Evolutionary conservation across 163 green algal genomes (phyloP).

Genomic region (Chloromonas sp.): DNA sequence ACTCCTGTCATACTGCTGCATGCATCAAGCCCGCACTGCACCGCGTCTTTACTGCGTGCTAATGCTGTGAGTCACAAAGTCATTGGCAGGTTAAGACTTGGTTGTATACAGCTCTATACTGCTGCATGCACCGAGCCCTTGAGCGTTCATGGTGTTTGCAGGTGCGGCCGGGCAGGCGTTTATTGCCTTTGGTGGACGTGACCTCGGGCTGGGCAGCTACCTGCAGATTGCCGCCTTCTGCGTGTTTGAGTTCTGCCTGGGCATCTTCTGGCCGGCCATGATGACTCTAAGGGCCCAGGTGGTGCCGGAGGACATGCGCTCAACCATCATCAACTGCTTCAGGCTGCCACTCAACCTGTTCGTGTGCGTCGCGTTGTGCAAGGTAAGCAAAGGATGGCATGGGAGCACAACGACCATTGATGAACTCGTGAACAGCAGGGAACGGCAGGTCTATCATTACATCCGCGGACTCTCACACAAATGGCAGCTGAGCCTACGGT

Average conservation of each 20-base stretch:
- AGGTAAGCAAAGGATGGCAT: constrained; percentile 14
- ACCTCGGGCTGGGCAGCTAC: too few species aligned
- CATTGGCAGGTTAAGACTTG: too few species aligned
- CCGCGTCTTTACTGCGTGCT: too few species aligned
- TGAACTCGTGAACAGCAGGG: neutral
- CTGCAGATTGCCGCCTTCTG: constrained; percentile 83
- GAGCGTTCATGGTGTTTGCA: too few species aligned
- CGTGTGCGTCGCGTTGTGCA: constrained; percentile 83
- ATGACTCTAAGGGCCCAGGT: constrained; percentile 67
- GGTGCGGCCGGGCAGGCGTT: too few species aligned
- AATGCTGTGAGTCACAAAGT: too few species aligned
- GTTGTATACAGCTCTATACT: too few species aligned
- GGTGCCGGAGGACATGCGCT: constrained; percentile 84
- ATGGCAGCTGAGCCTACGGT: neutral
- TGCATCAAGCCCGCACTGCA: too few species aligned
- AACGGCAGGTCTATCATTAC: too few species aligned
- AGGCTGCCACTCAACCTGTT: constrained; percentile 89
- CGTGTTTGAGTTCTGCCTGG: constrained; percentile 82
- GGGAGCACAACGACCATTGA: neutral
- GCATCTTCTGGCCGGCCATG: constrained; percentile 91
- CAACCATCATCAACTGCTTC: constrained; percentile 98
- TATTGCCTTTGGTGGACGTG: too few species aligned
- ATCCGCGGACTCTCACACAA: neutral
- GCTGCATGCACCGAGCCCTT: too few species aligned
- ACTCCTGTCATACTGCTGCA: too few species aligned